Evolutionary conservation across 768 basidiomycete genomes (phyloP), one percentile per base, ranked within the genome.

Genomic region (Baorangia bicolor): DNA sequence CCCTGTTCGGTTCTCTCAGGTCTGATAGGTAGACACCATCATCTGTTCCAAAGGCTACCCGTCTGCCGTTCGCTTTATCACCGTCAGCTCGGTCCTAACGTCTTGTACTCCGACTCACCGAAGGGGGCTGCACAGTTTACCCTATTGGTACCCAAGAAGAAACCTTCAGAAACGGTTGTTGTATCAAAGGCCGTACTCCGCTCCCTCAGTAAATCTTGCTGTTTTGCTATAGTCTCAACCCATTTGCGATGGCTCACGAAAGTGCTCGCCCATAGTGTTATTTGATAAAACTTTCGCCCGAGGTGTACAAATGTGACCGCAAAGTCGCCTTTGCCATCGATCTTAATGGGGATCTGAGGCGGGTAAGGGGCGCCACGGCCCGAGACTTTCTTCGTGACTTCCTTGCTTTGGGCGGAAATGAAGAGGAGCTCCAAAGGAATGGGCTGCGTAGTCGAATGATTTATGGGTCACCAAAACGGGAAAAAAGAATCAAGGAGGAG

Each of bases 21-120:
- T 98, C 92, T 27, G 93, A 93, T 57, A 98, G 81, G 69, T 98
- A 99, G 25, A 99, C 90, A 25, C 97, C 97, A 60, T 98, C 94
- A 64, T 95, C 92, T 5, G 96, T 96, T n/a, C 96, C 97, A 72
- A 95, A 98, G 10, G 92, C 94, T 62, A 97, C 86, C 53, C 87
- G 82, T 63, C 88, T 77, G 13, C 94, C 96, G 53, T 82, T 83
- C 65, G 81, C 95, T 97, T 69, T 34, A 47, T 51, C 11, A 59
- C 34, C 27, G 18, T 59, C 49, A 64, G 52, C 30, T 43, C 4
- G 20, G 16, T 25, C 50, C 8, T n/a, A 25, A 20, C 0, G 20
- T 8, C 38, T 40, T 33, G 21, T 23, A 31, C n/a, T 34, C 56
- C 34, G n/a, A 86, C 94, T 76, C 66, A 98, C 96, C 69, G 59